Evolutionary conservation across 2,329 filamentous ascomycete species (phyloP).

Genomic region (Penicillium sp.): DNA sequence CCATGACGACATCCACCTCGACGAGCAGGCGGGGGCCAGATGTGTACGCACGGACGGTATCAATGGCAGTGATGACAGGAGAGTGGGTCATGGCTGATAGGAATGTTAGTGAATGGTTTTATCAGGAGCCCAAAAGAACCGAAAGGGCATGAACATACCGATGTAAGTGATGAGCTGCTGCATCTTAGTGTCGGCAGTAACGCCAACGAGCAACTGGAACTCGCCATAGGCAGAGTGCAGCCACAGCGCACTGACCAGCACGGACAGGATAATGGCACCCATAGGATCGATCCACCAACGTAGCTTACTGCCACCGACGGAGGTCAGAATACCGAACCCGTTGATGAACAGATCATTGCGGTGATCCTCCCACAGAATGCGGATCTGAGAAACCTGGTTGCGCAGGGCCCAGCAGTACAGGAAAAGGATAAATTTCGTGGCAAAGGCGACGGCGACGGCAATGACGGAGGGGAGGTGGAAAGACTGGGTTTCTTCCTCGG

Average conservation of each 20-base stretch:
- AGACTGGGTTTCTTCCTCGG: constrained; percentile 52
- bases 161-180: constrained; percentile 96
- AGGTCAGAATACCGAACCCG: constrained; percentile 85
- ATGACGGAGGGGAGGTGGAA: constrained; percentile 84
- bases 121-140: neutral
- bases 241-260: constrained; percentile 78
- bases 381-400: constrained; percentile 85
- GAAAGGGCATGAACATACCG: constrained; percentile 50
- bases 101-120: constrained; percentile 4
- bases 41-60: constrained; percentile 93
- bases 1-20: constrained; percentile 96
- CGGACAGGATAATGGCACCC: constrained; percentile 80
- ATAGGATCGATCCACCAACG: constrained; percentile 93
- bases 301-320: constrained; percentile 84
- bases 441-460: constrained; percentile 78
- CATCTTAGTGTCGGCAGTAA: constrained; percentile 78
- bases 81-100: constrained; percentile 75
- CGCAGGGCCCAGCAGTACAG: constrained; percentile 89
- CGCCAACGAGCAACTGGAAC: constrained; percentile 87
- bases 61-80: constrained; percentile 75
- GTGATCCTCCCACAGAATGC: constrained; percentile 95
- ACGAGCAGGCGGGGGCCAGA: constrained; percentile 84
- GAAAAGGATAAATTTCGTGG: constrained; percentile 79
- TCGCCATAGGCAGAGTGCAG: constrained; percentile 79
- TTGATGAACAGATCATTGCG: constrained; percentile 98